Evolutionary conservation across 495 filamentous ascomycete genomes (phyloP).

Genomic region (Aspergillus heteromorphus): DNA sequence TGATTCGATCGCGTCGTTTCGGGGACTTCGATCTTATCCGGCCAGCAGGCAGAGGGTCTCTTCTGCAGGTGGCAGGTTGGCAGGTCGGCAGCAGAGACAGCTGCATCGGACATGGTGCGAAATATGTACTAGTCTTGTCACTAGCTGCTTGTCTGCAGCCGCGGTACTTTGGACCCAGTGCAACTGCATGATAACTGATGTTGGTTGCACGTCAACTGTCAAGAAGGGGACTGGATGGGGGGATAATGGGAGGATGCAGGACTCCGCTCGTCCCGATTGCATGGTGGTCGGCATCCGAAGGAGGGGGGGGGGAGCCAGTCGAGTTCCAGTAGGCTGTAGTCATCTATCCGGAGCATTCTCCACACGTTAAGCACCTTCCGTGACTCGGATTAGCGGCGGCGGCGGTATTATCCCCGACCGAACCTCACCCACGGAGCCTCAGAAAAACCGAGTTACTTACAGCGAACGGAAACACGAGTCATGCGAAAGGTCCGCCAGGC

Average conservation of each 20-base stretch:
- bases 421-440: neutral
- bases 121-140: neutral
- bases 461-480: neutral
- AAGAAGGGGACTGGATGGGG: neutral
- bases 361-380: neutral
- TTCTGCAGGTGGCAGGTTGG: neutral
- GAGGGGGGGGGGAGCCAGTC: neutral
- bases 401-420: neutral
- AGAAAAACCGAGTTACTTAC: neutral
- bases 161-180: neutral
- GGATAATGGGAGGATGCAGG: neutral
- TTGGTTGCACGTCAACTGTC: neutral
- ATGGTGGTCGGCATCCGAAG: neutral
- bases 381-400: neutral
- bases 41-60: neutral
- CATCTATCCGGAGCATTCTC: neutral
- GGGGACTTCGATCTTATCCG: neutral
- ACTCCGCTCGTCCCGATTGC: neutral
- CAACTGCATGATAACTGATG: neutral
- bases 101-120: neutral
- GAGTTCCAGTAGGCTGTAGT: no score
- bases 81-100: neutral
- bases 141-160: neutral
- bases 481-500: neutral
- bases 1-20: neutral